A percentile compares a stretch with the other conserved stretches of the same genome.
Conservation (phyloP, 768 basidiomycete genomes). For the Lentinula lateritia region DNA sequence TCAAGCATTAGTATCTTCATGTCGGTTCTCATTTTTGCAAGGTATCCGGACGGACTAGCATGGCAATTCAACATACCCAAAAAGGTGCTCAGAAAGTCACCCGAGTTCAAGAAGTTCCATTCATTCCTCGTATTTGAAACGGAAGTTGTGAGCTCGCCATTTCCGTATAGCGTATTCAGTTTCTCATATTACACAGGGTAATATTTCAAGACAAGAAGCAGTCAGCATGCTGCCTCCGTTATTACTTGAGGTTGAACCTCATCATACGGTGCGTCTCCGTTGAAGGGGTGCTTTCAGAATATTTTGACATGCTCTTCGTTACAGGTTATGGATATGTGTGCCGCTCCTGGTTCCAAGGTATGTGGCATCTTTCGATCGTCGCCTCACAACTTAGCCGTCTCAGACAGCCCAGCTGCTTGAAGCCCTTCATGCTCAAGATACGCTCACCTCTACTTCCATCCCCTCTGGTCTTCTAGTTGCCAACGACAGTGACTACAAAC, state of each 20-base stretch:
- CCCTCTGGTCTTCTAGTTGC: conserved; percentile 88
- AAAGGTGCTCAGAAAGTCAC: conserved; percentile 76
- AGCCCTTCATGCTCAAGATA: conserved; percentile 81
- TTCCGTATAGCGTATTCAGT: neutral
- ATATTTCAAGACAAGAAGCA: conserved; percentile 92
- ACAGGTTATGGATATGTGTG: conserved; percentile 95
- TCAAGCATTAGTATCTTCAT: neutral
- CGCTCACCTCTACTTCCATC: conserved; percentile 53
- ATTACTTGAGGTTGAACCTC: conserved; percentile 89
- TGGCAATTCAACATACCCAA: conserved; percentile 97
- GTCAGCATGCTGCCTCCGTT: conserved; percentile 99
- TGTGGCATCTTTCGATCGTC: conserved; percentile 4
- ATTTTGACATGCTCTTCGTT: conserved; percentile 3
- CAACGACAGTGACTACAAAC: conserved; percentile 92
- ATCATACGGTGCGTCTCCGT: conserved; percentile 58
- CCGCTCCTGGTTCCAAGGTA: conserved; percentile 96
- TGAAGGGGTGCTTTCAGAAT: neutral
- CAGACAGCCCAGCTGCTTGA: conserved; percentile 96
- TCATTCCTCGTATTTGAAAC: conserved; percentile 97
- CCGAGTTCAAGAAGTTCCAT: conserved; percentile 93
- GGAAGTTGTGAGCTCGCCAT: conserved; percentile 66
- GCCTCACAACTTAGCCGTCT: neutral
- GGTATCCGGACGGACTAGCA: conserved; percentile 93
- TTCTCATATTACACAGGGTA: conserved; percentile 54
- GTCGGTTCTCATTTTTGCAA: conserved; percentile 19